Base-by-base conservation (phyloP, 2,329 filamentous ascomycete genomes). In the Plectosphaerella sp. region DNA sequence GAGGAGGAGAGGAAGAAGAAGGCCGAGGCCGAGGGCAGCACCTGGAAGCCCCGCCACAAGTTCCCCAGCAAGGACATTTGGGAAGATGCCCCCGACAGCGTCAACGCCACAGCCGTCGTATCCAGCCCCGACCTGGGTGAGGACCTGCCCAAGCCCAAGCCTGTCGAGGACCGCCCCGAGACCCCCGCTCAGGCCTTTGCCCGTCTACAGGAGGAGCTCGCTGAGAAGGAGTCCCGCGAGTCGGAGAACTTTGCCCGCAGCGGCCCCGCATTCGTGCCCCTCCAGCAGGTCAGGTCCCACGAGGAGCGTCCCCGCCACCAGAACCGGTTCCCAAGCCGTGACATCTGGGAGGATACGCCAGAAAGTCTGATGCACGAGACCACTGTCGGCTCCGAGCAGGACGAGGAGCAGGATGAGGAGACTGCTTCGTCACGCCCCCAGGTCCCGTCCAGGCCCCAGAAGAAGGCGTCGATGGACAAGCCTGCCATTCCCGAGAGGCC, bases 1-100 rank as follows among this genome's bases (percentile, higher is more conserved):
- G 88, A 92, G 15, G 78, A 78, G 50, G 71, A 78, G 24, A 59
- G 65, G 18, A 59, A 61, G 16, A 68, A 72, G 52, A 66, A 72
- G 50, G 66, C 72, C 16, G 65, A 67, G 33, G 62, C 67, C 9
- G 62, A 72, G 39, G 51, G 64, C 46, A 77, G 78, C 57, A 70
- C 78, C 52, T 74, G 74, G 51, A 77, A 83, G 57, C 73, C 79
- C 55, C 82, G 83, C 57, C 87, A 87, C 54, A 70, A 80, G 56
- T 99, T 99, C 70, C 94, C 94, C 1, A 97, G 92, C 68, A 88
- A 92, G 67, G 94, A 99, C 66, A 83, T 97, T 41, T 99, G 94
- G 94, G 94, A 99, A 72, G 95, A 99, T 67, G 87, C 91, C 0
- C 94, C 95, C 4, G 88, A 86, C 64, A 96, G 91, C 69, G 77